Conservation (phyloP, 768 basidiomycete species). For the Daedalea quercina region DNA sequence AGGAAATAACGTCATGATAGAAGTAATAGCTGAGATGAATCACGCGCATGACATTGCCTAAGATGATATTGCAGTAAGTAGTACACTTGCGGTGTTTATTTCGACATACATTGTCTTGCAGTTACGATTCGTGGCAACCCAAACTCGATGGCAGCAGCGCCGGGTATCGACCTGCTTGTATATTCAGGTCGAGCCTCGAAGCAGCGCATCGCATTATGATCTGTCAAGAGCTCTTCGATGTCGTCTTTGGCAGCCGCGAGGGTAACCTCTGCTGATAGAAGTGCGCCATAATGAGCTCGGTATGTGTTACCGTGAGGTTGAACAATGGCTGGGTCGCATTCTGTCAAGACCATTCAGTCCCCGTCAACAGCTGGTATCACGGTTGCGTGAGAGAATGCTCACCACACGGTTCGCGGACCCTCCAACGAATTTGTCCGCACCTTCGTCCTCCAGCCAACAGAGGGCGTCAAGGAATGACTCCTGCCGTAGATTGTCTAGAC, state of each 20-base stretch:
- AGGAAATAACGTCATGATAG: too few species aligned
- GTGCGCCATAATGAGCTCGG: constrained; percentile 59
- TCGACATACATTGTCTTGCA: too few species aligned
- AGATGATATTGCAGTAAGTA: too few species aligned
- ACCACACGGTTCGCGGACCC: constrained; percentile 59
- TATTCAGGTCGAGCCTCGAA: too few species aligned
- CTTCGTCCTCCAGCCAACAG: constrained; percentile 64
- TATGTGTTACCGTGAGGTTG: constrained; percentile 65
- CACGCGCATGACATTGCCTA: too few species aligned
- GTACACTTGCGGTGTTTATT: too few species aligned
- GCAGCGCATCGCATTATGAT: too few species aligned
- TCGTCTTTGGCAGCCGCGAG: constrained; percentile 12
- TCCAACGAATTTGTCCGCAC: constrained; percentile 49
- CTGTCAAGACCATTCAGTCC: constrained; percentile 34
- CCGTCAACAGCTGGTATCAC: too few species aligned
- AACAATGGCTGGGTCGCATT: constrained; percentile 81
- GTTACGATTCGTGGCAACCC: too few species aligned
- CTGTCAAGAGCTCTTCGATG: not conserved
- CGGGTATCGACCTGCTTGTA: too few species aligned
- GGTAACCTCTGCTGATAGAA: constrained; percentile 63
- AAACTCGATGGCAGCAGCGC: too few species aligned
- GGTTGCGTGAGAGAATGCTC: constrained; percentile 20
- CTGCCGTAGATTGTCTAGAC: constrained; percentile 30
- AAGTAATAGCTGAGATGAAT: too few species aligned
- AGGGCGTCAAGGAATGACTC: constrained; percentile 48